Evolutionary conservation across 768 basidiomycete genomes (phyloP), one percentile per base, ranked within the genome.

Genomic region (Tricholoma sp.): DNA sequence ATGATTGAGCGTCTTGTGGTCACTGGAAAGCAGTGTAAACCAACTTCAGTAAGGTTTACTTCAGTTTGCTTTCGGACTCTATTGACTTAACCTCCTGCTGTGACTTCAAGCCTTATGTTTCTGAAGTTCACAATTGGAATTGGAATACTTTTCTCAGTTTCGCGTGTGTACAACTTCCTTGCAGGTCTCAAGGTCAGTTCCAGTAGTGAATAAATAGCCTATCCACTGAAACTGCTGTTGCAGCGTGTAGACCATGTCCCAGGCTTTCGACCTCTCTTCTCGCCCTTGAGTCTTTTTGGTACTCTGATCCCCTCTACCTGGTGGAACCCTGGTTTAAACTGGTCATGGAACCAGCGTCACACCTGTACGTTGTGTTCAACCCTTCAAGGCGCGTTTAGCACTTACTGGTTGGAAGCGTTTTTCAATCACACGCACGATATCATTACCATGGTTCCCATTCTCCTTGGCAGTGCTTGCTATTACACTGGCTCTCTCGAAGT

Each of bases 401-500:
- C 49, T 54, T 32, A 24, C n/a, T 37, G 42, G n/a, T 18, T 4
- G 20, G 9, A 17, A 65, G 64, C 65, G 11, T 68, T 59, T 57
- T 65, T 68, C 48, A 66, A 63, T 54, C 50, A 60, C 29, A 59
- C 53, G 10, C 62, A 66, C 36, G 67, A 68, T 37, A 51, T 68
- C 4, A 65, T 68, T 7, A 56, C 67, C 11, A 63, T 67, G 1
- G 58, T 68, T 18, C 67, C 67, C 10, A 50, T 61, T 32, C 45
- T 64, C 6, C 15, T 42, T 32, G 66, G 66, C 3, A 48, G 44
- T 20, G 44, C 63, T 11, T 56, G 50, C 24, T 64, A 60, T 39
- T 63, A 56, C 37, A 66, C 61, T 28, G 58, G 66, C 32, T 68
- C 66, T 17, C 48, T 62, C 5, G 63, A 68, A 48, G 65, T 68